phyloP scores from a whole-genome alignment of 2,329 filamentous ascomycete species.

The Polytolypa hystricis region DNA sequence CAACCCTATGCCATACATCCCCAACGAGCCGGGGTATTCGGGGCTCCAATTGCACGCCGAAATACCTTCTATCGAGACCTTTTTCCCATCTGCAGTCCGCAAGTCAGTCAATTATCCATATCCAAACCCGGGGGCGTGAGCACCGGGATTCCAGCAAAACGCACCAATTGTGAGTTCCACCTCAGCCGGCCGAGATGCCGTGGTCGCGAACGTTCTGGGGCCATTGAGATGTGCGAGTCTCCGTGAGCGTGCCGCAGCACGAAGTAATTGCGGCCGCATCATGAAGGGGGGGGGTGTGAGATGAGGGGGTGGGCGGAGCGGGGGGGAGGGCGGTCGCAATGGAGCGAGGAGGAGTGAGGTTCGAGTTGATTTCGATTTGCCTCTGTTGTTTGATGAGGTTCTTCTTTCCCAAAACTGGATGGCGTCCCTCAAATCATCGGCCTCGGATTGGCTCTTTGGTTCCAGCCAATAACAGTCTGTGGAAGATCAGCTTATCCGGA shows the following conservation, averaged over 20 bases:
- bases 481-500: constrained; percentile 23
- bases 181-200: constrained; percentile 68
- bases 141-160: constrained; percentile 23
- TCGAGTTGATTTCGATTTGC: neutral
- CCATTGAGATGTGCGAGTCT: constrained; percentile 43
- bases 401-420: constrained; percentile 2
- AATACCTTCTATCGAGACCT: constrained; percentile 92
- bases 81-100: constrained; percentile 68
- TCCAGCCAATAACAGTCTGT: neutral
- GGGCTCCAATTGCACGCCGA: neutral
- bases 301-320: constrained; percentile 2
- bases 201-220: constrained; percentile 72
- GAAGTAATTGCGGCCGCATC: constrained; percentile 55
- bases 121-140: neutral
- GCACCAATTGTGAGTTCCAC: constrained; percentile 93
- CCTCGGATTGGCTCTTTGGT: constrained; percentile 30
- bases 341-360: neutral
- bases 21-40: neutral
- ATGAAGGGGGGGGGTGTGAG: constrained; percentile 25
- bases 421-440: constrained; percentile 26
- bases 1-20: neutral
- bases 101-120: constrained; percentile 24
- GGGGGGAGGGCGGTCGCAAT: neutral
- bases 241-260: constrained; percentile 49
- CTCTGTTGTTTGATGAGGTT: neutral